Percentiles rank a stretch among this genome's conserved stretches.
Evolutionary conservation across 1,139 yeast genomes (phyloP).

Genomic region (Lodderomyces jiufengensis): DNA sequence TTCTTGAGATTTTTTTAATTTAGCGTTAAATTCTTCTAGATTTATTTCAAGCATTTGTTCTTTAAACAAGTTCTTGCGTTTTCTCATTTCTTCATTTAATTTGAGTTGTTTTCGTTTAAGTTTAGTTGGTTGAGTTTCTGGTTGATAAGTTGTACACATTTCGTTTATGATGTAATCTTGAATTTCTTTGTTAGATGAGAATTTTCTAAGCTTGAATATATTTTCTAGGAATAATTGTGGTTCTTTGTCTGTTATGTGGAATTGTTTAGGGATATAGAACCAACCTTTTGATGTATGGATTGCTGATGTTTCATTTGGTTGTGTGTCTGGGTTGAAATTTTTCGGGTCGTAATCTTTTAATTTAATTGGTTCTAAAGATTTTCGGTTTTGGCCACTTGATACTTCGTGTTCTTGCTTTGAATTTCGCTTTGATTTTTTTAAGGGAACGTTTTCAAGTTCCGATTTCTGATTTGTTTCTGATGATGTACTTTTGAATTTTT

Average conservation of each 20-base stretch:
- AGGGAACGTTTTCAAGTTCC: too few species aligned
- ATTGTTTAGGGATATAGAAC: conserved; percentile 26
- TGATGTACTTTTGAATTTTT: too few species aligned
- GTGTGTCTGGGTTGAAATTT: conserved; percentile 3
- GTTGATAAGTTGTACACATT: conserved; percentile 4
- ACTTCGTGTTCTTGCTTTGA: too few species aligned
- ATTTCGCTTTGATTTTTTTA: too few species aligned
- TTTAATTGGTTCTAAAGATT: neutral
- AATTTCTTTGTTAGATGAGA: neutral
- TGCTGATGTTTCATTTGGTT: conserved; percentile 20
- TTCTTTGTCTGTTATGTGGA: conserved; percentile 12
- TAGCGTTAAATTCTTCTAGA: neutral
- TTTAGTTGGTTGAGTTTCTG: neutral
- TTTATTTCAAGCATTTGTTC: neutral
- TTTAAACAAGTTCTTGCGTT: neutral
- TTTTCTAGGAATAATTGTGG: conserved; percentile 11
- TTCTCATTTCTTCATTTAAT: neutral
- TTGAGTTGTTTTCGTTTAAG: neutral
- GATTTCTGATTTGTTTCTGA: too few species aligned
- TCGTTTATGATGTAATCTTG: conserved; percentile 6
- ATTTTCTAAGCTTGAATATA: conserved; percentile 1
- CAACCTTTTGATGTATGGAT: conserved; percentile 30
- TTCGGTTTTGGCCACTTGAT: too few species aligned
- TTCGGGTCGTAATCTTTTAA: too few species aligned
- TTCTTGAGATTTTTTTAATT: neutral